phyloP scores from a whole-genome alignment of 2,329 filamentous ascomycete genomes.

The Blastomyces parvus region DNA sequence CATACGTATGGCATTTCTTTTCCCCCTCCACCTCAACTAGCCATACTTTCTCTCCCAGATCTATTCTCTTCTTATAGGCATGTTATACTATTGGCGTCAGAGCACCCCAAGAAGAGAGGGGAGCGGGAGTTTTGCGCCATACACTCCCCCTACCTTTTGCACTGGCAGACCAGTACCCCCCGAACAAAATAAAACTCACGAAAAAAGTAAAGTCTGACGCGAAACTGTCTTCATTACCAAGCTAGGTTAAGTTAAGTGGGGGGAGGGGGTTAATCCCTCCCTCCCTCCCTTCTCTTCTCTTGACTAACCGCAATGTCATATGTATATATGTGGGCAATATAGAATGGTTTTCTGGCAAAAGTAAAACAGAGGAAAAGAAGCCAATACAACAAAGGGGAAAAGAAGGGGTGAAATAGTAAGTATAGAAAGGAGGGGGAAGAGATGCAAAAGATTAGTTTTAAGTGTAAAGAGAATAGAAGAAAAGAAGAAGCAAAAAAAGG shows the following conservation, averaged over 20 bases:
- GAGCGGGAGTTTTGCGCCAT: neutral
- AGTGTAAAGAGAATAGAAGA: too few species aligned
- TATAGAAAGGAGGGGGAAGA: too few species aligned
- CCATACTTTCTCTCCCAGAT: neutral
- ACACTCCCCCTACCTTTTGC: neutral
- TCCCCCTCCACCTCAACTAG: neutral
- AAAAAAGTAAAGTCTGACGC: neutral
- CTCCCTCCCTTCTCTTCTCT: neutral
- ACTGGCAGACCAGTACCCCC: neutral
- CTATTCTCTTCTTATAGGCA: neutral
- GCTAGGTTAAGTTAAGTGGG: neutral
- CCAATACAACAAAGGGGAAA: slow-evolving; percentile 2
- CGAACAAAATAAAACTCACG: too few species aligned
- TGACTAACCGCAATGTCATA: neutral
- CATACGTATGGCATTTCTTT: too few species aligned
- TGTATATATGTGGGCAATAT: neutral
- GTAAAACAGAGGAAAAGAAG: neutral
- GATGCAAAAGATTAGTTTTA: too few species aligned
- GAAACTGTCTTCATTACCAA: neutral
- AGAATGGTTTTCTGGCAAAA: neutral
- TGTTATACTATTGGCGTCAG: too few species aligned
- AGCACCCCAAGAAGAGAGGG: too few species aligned
- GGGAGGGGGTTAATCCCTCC: too few species aligned
- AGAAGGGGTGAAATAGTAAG: neutral
- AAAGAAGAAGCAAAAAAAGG: neutral